Base-by-base conservation (phyloP, 2,329 filamentous ascomycete species). In the Waltergamsia citrina region DNA sequence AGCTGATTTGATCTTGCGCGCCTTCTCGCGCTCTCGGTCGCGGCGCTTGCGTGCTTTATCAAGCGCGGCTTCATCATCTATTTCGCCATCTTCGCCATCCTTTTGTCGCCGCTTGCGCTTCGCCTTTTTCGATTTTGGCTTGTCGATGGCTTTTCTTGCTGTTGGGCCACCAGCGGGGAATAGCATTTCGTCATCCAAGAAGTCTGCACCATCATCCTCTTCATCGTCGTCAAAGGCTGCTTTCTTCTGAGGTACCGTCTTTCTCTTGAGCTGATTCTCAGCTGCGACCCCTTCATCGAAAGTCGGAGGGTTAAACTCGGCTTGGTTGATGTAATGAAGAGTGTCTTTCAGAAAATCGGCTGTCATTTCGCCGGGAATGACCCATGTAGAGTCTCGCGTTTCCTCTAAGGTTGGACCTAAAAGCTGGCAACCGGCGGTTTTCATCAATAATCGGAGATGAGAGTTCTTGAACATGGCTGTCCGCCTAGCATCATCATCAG, bases 381-480 rank as follows among this genome's bases (percentile, higher is more conserved):
- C 62, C 92, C 92, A 96, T 1, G 69, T 64, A 2, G 83, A 80
- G 38, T 90, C 82, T 1, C 73, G 69, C 4, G 84, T 79, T 49
- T 94, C 85, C 27, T 86, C 79, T 4, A 67, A 47, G 1, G 55
- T 56, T 1, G 67, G 62, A 0, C 59, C 56, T 7, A 70, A 55
- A 4, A 79, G 69, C 47, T 81, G 69, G 40, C 93, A 74, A 1
- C 83, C 84, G 14, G 81, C 67, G 0, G 92, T 67, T 2, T 69
- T 80, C 72, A 96, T 81, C 4, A 98, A 71, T 2, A 96, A 75
- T 22, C 88, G 81, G 3, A 96, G 69, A 48, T 90, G 81, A 8
- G 84, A 79, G 55, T 96, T 93, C 51, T 86, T 93, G 64, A 93
- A 93, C 59, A 94, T 78, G 18, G 85, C 81, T 16, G 69, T 71